Evolutionary conservation across 441 rosid species (phyloP).

Genomic region (Biscutella laevigata): DNA sequence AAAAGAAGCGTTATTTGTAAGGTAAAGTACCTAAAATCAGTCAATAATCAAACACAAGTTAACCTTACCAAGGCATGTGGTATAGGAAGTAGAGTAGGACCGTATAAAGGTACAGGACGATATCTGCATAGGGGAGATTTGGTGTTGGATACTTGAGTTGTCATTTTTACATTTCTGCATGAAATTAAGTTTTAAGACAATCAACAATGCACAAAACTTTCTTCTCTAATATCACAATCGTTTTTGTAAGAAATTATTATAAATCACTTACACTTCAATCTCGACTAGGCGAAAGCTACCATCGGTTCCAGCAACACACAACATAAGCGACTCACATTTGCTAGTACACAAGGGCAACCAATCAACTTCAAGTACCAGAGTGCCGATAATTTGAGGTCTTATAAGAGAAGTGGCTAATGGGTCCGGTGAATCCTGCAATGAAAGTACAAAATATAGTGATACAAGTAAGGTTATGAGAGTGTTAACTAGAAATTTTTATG

Average conservation of each 20-base stretch:
- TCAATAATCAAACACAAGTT: background rate
- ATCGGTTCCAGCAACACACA: conserved; percentile 88
- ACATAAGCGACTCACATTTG: conserved; percentile 57
- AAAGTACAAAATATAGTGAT: background rate
- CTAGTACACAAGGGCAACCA: conserved; percentile 70
- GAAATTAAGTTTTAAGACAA: background rate
- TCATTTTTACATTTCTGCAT: conserved; percentile 57
- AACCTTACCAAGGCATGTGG: conserved; percentile 72
- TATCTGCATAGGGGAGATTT: conserved; percentile 51
- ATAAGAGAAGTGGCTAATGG: conserved; percentile 77
- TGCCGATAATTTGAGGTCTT: conserved; percentile 82
- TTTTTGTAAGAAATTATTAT: background rate
- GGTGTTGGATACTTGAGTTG: conserved; percentile 27
- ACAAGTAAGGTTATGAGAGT: background rate
- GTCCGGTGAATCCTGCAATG: conserved; percentile 68
- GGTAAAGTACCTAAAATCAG: background rate
- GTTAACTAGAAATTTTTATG: background rate
- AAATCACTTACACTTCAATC: conserved; percentile 52
- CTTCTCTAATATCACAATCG: background rate
- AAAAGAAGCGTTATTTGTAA: conserved; percentile 4
- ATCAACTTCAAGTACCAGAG: conserved; percentile 79
- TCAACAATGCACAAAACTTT: conserved; percentile 2
- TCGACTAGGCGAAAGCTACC: conserved; percentile 84
- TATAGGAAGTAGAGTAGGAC: conserved; percentile 63
- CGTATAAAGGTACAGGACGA: conserved; percentile 76